Evolutionary conservation across 805 yeast genomes (phyloP).

Genomic region (Candida arabinofermentans): DNA sequence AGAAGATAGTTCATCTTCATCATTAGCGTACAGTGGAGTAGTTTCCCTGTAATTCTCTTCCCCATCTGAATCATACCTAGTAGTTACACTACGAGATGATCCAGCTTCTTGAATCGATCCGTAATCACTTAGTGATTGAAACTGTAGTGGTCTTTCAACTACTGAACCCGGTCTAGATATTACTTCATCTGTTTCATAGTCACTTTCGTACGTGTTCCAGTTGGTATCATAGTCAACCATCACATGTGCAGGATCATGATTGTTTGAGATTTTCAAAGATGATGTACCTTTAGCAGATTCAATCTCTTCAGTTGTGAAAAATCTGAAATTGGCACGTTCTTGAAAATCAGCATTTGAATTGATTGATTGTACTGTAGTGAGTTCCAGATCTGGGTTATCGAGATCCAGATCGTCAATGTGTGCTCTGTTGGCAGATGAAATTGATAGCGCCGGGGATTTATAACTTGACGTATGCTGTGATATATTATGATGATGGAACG

Average conservation of each 20-base stretch:
- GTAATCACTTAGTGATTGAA: slow-evolving; percentile 2
- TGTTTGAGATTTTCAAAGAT: slow-evolving; percentile 52
- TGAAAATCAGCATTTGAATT: slow-evolving; percentile 34
- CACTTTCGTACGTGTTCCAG: slow-evolving; percentile 65
- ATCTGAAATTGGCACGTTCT: slow-evolving; percentile 55
- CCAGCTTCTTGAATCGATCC: slow-evolving; percentile 1
- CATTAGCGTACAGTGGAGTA: slow-evolving; percentile 17
- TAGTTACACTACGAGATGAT: background rate
- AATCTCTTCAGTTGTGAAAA: slow-evolving; percentile 79
- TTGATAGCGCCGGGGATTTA: slow-evolving; percentile 22
- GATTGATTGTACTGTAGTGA: slow-evolving; percentile 34
- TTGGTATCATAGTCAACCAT: slow-evolving; percentile 69
- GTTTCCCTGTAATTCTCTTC: slow-evolving; percentile 16
- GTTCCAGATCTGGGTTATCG: slow-evolving; percentile 21
- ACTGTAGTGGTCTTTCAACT: background rate
- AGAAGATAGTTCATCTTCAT: slow-evolving; percentile 12
- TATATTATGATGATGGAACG: slow-evolving; percentile 64
- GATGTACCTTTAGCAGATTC: slow-evolving; percentile 87
- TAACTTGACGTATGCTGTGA: slow-evolving; percentile 6
- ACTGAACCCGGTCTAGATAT: slow-evolving; percentile 6
- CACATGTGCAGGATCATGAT: slow-evolving; percentile 24
- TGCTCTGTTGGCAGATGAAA: slow-evolving; percentile 1
- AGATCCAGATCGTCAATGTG: slow-evolving; percentile 5
- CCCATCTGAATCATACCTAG: slow-evolving; percentile 4
- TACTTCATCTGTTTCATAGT: slow-evolving; percentile 19